A percentile compares a stretch with the other conserved stretches of the same genome.
These are phyloP conservation scores for Artemisia argyi DNA, from an alignment of 129 eudicot species.

Conservation along the genomic window DNA sequence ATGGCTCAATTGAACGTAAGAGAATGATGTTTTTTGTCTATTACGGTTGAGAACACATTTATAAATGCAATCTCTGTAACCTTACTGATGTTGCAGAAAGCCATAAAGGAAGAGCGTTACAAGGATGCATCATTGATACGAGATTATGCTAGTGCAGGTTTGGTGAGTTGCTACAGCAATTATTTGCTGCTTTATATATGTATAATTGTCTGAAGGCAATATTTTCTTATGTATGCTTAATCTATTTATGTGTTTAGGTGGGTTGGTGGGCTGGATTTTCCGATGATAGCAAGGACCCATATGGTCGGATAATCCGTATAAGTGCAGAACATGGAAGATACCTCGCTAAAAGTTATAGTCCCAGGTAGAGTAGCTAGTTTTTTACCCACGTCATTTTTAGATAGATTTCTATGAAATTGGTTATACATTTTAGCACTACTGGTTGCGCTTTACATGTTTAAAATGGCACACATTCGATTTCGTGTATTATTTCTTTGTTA, in stretches of 20 bases:
- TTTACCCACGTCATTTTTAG: background rate
- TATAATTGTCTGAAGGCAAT: background rate
- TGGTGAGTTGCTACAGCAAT: constrained; percentile 54
- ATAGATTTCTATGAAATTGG: background rate
- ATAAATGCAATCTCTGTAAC: background rate
- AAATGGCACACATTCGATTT: background rate
- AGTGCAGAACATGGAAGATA: constrained; percentile 97
- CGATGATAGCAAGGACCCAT: constrained; percentile 72
- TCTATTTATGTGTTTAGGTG: constrained; percentile 48
- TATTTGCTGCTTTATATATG: background rate
- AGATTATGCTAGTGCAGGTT: constrained; percentile 86
- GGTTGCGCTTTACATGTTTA: background rate
- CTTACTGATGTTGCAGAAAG: constrained; percentile 53
- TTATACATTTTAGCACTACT: background rate
- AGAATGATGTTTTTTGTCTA: constrained; percentile 2
- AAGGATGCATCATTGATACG: constrained; percentile 84
- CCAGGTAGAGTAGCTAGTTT: constrained; percentile 57
- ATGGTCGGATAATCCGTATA: constrained; percentile 85
- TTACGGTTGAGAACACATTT: background rate
- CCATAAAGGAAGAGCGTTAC: constrained; percentile 79
- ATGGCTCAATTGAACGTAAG: constrained; percentile 75
- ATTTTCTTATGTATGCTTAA: background rate
- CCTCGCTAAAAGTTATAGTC: constrained; percentile 88
- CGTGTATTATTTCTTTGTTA: too few relatives aligned
- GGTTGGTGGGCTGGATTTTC: constrained; percentile 99